Evolutionary conservation across 371 early-diverging fungal genomes (phyloP).

Genomic region (Syncephalis fuscata): DNA sequence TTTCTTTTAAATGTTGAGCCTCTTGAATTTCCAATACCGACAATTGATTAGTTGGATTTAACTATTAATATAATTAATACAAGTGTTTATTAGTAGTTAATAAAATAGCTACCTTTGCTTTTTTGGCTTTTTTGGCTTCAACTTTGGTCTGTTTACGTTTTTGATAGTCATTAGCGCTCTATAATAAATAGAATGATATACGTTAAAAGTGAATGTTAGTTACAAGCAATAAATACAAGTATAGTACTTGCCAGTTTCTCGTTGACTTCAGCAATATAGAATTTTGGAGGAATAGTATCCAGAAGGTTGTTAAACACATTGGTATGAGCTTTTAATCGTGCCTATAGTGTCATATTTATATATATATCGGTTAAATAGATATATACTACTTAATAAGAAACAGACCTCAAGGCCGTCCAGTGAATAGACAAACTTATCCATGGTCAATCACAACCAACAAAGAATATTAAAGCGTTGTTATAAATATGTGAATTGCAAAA

Average conservation of each 20-base stretch:
- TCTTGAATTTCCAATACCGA: slow-evolving; percentile 27
- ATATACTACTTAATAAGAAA: too few species aligned
- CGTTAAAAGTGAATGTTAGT: background rate
- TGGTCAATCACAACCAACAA: too few species aligned
- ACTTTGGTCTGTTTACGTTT: slow-evolving; percentile 64
- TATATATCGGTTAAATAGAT: background rate
- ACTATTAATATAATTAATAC: slow-evolving; percentile 12
- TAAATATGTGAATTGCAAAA: too few species aligned
- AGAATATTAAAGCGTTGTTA: too few species aligned
- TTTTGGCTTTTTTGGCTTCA: slow-evolving; percentile 58
- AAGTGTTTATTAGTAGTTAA: too few species aligned
- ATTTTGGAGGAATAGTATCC: slow-evolving; percentile 7
- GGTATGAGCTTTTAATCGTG: slow-evolving; percentile 34
- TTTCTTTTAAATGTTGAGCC: slow-evolving; percentile 17
- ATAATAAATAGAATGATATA: too few species aligned
- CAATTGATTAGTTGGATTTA: slow-evolving; percentile 30
- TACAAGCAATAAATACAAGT: background rate
- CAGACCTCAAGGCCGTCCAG: too few species aligned
- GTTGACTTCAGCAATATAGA: background rate
- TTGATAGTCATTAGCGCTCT: slow-evolving; percentile 37
- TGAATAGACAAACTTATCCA: too few species aligned
- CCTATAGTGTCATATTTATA: slow-evolving; percentile 13
- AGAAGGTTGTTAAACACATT: slow-evolving; percentile 42
- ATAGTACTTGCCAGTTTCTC: background rate
- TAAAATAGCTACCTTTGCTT: slow-evolving; percentile 36